Evolutionary conservation across 2,329 filamentous ascomycete genomes (phyloP).

Genomic region (Cladosporium sp.): DNA sequence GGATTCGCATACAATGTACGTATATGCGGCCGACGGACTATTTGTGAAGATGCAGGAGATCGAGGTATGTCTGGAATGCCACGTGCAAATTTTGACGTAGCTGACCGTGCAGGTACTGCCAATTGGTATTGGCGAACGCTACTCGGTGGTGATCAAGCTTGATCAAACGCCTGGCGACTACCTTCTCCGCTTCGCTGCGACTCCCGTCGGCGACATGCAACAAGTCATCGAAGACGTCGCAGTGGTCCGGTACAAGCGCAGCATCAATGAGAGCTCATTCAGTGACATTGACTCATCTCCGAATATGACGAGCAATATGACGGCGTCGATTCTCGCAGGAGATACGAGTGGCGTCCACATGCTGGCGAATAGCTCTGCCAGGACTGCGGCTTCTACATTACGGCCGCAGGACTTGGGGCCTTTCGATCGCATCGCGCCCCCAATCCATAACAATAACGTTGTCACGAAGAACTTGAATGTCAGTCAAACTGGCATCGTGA

Average conservation of each 20-base stretch:
- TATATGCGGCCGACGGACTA: slow-evolving; percentile 18
- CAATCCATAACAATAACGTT: not conserved
- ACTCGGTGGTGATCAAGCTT: slow-evolving; percentile 15
- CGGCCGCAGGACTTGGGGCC: not conserved
- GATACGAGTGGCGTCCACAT: not conserved
- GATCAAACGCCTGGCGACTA: slow-evolving; percentile 15
- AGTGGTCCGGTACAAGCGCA: slow-evolving; percentile 13
- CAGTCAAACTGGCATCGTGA: not conserved
- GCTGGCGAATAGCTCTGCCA: not conserved
- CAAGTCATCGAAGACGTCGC: slow-evolving; percentile 15
- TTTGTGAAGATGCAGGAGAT: slow-evolving; percentile 17
- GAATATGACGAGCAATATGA: not conserved
- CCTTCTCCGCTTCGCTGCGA: slow-evolving; percentile 12
- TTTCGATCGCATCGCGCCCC: not conserved
- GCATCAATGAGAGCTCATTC: slow-evolving; percentile 6
- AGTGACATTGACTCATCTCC: not conserved
- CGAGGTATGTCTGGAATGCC: slow-evolving; percentile 10
- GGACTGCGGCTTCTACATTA: not conserved
- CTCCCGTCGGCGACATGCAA: slow-evolving; percentile 6
- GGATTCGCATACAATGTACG: slow-evolving; percentile 13
- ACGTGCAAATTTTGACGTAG: not conserved
- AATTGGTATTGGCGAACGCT: slow-evolving; percentile 14
- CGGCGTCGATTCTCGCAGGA: not conserved
- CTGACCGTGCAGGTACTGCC: not conserved
- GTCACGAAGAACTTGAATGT: not conserved